Evolutionary conservation across 2,329 filamentous ascomycete species (phyloP).

Genomic region (Talaromyces sp.): DNA sequence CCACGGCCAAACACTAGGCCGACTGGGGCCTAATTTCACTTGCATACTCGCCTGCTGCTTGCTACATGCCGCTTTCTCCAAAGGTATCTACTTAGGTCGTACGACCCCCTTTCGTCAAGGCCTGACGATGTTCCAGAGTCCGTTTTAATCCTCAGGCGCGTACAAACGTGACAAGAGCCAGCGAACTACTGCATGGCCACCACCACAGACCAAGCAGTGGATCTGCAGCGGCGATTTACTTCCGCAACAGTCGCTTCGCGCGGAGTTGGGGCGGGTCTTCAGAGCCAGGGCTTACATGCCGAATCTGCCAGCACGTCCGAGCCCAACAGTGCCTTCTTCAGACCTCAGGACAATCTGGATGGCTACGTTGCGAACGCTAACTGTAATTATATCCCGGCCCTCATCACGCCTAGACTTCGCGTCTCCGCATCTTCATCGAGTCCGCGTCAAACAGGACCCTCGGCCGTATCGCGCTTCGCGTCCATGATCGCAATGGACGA

Average conservation of each 20-base stretch:
- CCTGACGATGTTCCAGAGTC: neutral
- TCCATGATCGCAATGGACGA: constrained; percentile 8
- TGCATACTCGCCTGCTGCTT: neutral
- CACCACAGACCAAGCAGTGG: neutral
- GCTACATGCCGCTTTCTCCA: neutral
- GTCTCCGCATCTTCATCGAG: neutral
- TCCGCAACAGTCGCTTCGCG: neutral
- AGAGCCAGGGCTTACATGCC: neutral
- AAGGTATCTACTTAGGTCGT: neutral
- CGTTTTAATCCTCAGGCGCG: neutral
- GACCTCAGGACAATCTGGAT: neutral
- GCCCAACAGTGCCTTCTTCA: neutral
- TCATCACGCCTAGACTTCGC: neutral
- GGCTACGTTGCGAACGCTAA: neutral
- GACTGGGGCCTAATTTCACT: neutral
- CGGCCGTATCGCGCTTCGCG: constrained; percentile 7
- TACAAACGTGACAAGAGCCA: neutral
- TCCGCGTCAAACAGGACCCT: constrained; percentile 9
- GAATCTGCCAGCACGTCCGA: neutral
- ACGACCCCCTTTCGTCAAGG: neutral
- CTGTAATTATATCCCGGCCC: neutral
- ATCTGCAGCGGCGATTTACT: neutral
- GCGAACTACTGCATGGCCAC: neutral
- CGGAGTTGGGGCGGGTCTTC: neutral
- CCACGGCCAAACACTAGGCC: neutral